Conservation (phyloP, 192 early-diverging fungal genomes). For the Chytriomyces confervae region DNA sequence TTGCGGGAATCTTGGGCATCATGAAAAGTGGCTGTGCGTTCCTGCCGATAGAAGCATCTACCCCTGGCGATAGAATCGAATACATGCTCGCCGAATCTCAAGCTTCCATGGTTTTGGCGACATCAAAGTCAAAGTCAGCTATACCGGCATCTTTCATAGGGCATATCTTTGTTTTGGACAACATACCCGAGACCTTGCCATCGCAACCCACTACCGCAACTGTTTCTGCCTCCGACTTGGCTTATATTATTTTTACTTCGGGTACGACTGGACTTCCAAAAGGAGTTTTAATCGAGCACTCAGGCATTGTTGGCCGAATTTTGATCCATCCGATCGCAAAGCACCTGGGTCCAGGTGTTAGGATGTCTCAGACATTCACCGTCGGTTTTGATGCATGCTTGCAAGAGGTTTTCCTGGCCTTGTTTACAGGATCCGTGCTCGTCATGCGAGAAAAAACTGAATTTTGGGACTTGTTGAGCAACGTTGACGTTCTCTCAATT, state of each 20-base stretch:
- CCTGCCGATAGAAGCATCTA: constrained; percentile 29
- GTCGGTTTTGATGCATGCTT: constrained; percentile 42
- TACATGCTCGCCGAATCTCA: constrained; percentile 28
- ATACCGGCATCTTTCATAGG: constrained; percentile 5
- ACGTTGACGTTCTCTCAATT: constrained; percentile 24
- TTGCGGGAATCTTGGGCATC: constrained; percentile 33
- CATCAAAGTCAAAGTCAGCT: background rate
- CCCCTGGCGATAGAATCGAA: constrained; percentile 40
- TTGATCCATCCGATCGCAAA: constrained; percentile 4
- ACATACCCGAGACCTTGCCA: background rate
- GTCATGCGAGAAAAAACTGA: constrained; percentile 35
- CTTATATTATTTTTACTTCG: constrained; percentile 42
- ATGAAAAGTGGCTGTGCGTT: constrained; percentile 43
- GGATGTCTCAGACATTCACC: constrained; percentile 23
- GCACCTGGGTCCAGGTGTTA: constrained; percentile 11
- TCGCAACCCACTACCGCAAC: background rate
- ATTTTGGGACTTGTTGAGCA: constrained; percentile 24
- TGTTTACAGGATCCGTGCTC: constrained; percentile 26
- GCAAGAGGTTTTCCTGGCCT: constrained; percentile 37
- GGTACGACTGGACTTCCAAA: constrained; percentile 53
- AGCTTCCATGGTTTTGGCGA: too few relatives aligned
- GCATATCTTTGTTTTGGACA: background rate
- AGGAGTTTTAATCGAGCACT: constrained; percentile 42
- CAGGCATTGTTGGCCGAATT: constrained; percentile 24
- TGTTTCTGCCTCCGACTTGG: background rate